Evolutionary conservation across 805 yeast genomes (phyloP).

Genomic region (Candida coleopterorum): DNA sequence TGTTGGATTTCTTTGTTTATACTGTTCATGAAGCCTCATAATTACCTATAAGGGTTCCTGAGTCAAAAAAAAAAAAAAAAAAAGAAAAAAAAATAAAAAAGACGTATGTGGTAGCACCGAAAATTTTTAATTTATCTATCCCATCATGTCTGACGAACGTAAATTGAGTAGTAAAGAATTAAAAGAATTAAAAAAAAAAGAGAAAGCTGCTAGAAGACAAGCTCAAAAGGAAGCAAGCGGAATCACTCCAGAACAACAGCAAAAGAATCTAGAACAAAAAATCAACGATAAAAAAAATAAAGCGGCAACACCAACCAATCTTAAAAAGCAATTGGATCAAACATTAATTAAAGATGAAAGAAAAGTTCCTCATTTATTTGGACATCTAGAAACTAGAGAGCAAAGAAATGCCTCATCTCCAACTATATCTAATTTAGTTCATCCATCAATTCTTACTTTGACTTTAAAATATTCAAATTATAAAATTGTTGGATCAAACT

Average conservation of each 20-base stretch:
- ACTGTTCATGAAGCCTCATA: too few relatives aligned
- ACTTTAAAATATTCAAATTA: slow-evolving; percentile 80
- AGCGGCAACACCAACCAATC: slow-evolving; percentile 41
- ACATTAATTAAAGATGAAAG: slow-evolving; percentile 38
- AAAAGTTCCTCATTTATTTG: slow-evolving; percentile 60
- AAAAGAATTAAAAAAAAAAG: slow-evolving; percentile 81
- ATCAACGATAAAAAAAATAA: slow-evolving; percentile 37
- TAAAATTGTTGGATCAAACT: slow-evolving; percentile 83
- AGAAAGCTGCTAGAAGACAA: slow-evolving; percentile 89
- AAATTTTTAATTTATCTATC: background rate
- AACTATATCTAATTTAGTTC: slow-evolving; percentile 64
- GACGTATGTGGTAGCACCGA: background rate
- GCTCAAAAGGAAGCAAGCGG: slow-evolving; percentile 75
- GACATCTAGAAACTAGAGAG: slow-evolving; percentile 76
- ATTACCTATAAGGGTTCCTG: too few relatives aligned
- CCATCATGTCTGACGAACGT: slow-evolving; percentile 6
- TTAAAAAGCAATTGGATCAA: slow-evolving; percentile 51
- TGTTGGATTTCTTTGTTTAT: too few relatives aligned
- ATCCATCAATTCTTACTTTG: slow-evolving; percentile 76
- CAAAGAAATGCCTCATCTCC: slow-evolving; percentile 62
- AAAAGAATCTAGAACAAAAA: slow-evolving; percentile 38
- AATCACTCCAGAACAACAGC: slow-evolving; percentile 43
- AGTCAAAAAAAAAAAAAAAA: background rate
- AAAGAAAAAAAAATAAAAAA: background rate
- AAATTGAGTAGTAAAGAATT: slow-evolving; percentile 68